phyloP scores from a whole-genome alignment of 192 early-diverging fungal species.

The Gamsiella multidivaricata region DNA sequence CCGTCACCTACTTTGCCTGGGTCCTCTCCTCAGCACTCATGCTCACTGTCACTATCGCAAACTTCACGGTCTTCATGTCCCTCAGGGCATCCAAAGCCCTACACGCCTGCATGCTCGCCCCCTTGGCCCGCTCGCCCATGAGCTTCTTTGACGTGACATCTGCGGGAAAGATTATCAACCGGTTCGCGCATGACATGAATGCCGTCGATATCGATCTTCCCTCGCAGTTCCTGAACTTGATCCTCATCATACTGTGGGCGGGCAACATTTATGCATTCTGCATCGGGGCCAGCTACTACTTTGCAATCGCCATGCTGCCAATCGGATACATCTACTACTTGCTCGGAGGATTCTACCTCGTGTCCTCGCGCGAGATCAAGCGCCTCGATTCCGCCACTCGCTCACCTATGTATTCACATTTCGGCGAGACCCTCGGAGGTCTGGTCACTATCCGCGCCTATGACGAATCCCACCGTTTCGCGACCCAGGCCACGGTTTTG shows the following conservation, averaged over 20 bases:
- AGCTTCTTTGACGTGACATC: conserved; percentile 54
- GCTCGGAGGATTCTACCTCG: conserved; percentile 69
- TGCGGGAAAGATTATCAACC: conserved; percentile 79
- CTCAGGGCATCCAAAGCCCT: conserved; percentile 61
- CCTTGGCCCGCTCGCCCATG: conserved; percentile 67
- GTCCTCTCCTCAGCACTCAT: conserved; percentile 6
- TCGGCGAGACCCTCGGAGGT: conserved; percentile 63
- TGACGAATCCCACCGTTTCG: conserved; percentile 72
- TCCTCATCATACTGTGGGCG: conserved; percentile 51
- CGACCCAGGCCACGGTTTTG: conserved; percentile 35
- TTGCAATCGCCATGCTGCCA: conserved; percentile 55
- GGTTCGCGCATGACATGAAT: conserved; percentile 83
- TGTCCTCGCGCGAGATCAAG: conserved; percentile 82
- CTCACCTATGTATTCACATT: conserved; percentile 62
- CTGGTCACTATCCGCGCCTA: conserved; percentile 74
- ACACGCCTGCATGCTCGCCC: conserved; percentile 69
- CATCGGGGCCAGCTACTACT: conserved; percentile 64
- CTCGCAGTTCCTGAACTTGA: conserved; percentile 54
- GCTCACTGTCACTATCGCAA: conserved; percentile 60
- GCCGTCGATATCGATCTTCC: conserved; percentile 69
- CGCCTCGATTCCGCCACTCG: conserved; percentile 76
- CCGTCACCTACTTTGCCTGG: conserved; percentile 22
- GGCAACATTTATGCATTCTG: conserved; percentile 63
- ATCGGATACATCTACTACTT: conserved; percentile 58
- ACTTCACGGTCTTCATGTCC: conserved; percentile 68